Percentiles rank a stretch among this genome's conserved stretches.
Evolutionary conservation across 345 rosid genomes (phyloP).

Genomic region (Aethionema arabicum): DNA sequence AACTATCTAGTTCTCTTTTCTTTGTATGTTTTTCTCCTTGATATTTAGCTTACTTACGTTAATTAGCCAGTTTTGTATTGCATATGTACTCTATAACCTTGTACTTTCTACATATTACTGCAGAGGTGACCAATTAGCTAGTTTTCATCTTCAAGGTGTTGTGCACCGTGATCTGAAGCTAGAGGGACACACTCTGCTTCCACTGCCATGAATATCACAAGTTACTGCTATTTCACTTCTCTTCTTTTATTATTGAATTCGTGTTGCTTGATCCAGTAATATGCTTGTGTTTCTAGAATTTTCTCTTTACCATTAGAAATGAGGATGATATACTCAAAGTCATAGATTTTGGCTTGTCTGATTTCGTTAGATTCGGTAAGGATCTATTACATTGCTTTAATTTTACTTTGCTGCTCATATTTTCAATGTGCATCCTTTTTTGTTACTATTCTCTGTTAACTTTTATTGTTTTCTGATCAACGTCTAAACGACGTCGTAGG

Average conservation of each 20-base stretch:
- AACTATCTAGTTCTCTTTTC: too few species aligned
- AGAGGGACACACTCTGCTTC: slow-evolving; percentile 53
- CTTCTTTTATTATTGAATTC: background rate
- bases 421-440: too few species aligned
- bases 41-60: background rate
- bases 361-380: slow-evolving; percentile 74
- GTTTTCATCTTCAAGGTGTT: slow-evolving; percentile 97
- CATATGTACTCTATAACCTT: background rate
- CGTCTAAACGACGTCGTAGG: slow-evolving; percentile 97
- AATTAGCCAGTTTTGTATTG: background rate
- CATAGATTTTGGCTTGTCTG: slow-evolving; percentile 94
- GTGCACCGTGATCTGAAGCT: slow-evolving; percentile 97
- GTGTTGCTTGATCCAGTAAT: too few species aligned
- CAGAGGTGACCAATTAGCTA: slow-evolving; percentile 97
- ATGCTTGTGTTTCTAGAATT: slow-evolving; percentile 53
- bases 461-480: slow-evolving; percentile 60
- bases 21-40: background rate
- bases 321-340: slow-evolving; percentile 89
- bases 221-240: background rate
- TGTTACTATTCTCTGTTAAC: slow-evolving; percentile 1
- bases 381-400: slow-evolving; percentile 6
- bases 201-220: background rate
- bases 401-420: too few species aligned
- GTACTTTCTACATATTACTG: slow-evolving; percentile 23
- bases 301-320: too few species aligned